phyloP scores from a whole-genome alignment of 306 rosid genomes.

The Bauhinia variegata region DNA sequence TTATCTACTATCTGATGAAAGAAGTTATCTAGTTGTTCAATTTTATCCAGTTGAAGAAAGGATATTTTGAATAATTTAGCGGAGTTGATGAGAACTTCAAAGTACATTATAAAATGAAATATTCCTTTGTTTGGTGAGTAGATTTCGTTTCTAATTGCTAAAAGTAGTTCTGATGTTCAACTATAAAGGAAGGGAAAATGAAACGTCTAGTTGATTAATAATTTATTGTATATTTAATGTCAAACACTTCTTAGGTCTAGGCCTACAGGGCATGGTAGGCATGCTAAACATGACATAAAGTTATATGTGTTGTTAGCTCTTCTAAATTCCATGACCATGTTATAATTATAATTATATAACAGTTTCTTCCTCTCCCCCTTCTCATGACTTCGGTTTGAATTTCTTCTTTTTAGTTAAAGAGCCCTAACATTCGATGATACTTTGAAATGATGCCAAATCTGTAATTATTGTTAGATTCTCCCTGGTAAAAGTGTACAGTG shows the following conservation, averaged over 20 bases:
- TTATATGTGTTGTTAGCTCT: background rate
- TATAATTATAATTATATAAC: too few relatives aligned
- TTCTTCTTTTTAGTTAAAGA: background rate
- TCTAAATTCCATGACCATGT: too few relatives aligned
- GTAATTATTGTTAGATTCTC: constrained; percentile 2
- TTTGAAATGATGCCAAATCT: background rate
- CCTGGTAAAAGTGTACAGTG: background rate
- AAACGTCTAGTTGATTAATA: constrained; percentile 8
- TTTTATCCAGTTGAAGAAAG: background rate
- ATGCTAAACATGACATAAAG: background rate
- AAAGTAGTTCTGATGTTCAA: constrained; percentile 9
- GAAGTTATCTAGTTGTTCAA: background rate
- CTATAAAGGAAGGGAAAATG: constrained; percentile 17
- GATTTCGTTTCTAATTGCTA: constrained; percentile 9
- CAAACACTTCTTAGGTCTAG: background rate
- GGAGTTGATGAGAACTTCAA: constrained; percentile 1
- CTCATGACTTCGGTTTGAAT: background rate
- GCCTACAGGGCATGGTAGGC: background rate
- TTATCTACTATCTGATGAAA: constrained; percentile 21
- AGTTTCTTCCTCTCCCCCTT: background rate
- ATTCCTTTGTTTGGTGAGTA: constrained; percentile 18
- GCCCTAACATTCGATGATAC: constrained; percentile 4
- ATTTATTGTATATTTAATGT: background rate
- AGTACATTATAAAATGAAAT: background rate
- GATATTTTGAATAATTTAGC: constrained; percentile 9